Percentiles rank a stretch among this genome's conserved stretches.
phyloP scores from a whole-genome alignment of 805 yeast genomes.

The Yarrowia osloensis region DNA sequence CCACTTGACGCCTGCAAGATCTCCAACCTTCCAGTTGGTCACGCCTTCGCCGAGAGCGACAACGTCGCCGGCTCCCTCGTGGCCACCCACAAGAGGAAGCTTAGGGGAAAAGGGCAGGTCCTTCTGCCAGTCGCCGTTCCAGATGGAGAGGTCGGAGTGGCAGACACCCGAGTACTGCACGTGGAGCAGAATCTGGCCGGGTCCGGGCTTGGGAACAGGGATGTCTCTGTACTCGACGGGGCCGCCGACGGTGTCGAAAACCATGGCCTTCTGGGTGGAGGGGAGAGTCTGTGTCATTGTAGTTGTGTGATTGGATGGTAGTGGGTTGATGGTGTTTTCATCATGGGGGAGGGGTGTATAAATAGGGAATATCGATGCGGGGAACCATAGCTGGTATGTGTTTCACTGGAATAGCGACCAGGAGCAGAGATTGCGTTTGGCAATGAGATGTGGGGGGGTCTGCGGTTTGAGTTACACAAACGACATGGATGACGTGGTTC shows the following conservation, averaged over 20 bases:
- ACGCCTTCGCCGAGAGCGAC: constrained; percentile 75
- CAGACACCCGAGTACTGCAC: constrained; percentile 89
- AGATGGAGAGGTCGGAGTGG: constrained; percentile 91
- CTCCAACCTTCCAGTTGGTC: constrained; percentile 72
- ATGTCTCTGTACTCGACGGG: constrained; percentile 66
- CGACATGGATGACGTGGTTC: background rate
- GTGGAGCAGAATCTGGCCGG: constrained; percentile 76
- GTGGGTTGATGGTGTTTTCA: background rate
- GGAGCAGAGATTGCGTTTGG: background rate
- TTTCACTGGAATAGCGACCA: background rate
- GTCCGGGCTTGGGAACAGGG: constrained; percentile 76
- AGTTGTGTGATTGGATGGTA: background rate
- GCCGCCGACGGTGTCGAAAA: constrained; percentile 67
- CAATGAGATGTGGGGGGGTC: background rate
- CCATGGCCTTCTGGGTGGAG: constrained; percentile 67
- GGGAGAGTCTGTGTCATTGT: constrained; percentile 48
- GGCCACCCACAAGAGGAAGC: constrained; percentile 81
- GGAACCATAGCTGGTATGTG: background rate
- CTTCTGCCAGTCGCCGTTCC: constrained; percentile 93
- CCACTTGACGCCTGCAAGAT: constrained; percentile 83
- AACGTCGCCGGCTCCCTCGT: constrained; percentile 87
- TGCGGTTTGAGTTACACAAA: background rate
- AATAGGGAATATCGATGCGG: background rate
- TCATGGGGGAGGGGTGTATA: background rate
- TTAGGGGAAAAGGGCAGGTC: constrained; percentile 84